These are phyloP conservation scores for Trichosporon coremiiforme DNA, from an alignment of 1,284 basidiomycete genomes.

Conservation along the genomic window DNA sequence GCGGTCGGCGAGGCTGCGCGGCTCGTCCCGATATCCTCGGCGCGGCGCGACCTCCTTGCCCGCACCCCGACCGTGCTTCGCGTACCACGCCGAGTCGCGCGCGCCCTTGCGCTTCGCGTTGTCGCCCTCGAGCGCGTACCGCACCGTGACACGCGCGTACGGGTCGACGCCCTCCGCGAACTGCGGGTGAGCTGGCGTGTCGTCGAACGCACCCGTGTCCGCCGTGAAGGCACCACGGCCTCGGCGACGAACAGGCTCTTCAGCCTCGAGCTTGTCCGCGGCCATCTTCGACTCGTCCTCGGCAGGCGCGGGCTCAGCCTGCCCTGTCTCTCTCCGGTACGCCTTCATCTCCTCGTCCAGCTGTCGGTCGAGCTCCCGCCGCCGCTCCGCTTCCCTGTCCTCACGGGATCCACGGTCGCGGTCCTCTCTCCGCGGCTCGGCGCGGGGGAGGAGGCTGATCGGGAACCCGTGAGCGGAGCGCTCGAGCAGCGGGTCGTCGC, in stretches of 20 bases:
- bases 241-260: slow-evolving; percentile 30
- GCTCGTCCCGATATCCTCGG: slow-evolving; percentile 26
- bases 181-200: background rate
- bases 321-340: background rate
- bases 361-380: slow-evolving; percentile 17
- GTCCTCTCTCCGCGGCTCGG: slow-evolving; percentile 22
- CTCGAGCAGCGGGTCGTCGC: slow-evolving; percentile 51
- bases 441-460: slow-evolving; percentile 41
- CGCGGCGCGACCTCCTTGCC: slow-evolving; percentile 44
- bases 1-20: slow-evolving; percentile 26
- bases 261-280: background rate
- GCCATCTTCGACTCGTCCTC: slow-evolving; percentile 14
- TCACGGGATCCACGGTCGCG: background rate
- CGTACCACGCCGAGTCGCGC: slow-evolving; percentile 48
- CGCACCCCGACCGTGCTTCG: slow-evolving; percentile 42
- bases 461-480: slow-evolving; percentile 48
- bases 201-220: slow-evolving; percentile 28
- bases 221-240: slow-evolving; percentile 45
- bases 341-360: slow-evolving; percentile 14
- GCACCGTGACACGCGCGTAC: slow-evolving; percentile 43
- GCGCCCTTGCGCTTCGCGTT: slow-evolving; percentile 35
- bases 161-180: slow-evolving; percentile 48
- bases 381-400: background rate
- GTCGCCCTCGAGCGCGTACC: slow-evolving; percentile 45
- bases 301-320: background rate